Base-by-base conservation (phyloP, 1,284 basidiomycete species). In the Laetiporus sulphureus region DNA sequence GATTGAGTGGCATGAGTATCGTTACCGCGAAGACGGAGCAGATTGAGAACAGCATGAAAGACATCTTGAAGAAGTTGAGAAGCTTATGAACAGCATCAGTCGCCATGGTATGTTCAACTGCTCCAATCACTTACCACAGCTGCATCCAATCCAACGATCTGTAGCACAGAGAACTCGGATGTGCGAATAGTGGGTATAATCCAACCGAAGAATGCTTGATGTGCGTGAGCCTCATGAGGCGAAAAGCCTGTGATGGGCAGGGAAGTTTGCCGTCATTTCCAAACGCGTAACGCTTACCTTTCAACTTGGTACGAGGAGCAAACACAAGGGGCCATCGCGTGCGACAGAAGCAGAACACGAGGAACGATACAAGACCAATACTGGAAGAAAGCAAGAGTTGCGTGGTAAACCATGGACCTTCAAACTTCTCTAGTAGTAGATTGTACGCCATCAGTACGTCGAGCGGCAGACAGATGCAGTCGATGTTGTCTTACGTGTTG, bases 111-210 rank as follows among this genome's bases (percentile, higher is more conserved):
- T 8, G 8, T 33, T 7, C 31, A 32, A 15, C n/a, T n/a, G 25
- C 21, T 44, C 24, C 23, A 27, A 12, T n/a, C 13, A 64, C 73
- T 48, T 51, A 83, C 91, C 53, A 98, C 92, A 4, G 92, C 92
- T 30, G 93, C 95, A 64, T 99, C 95, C 36, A 99, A 67, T 0
- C 95, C 95, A 10, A 98, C 94, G 31, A 95, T 94, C 60, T 98
- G 94, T 0, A 98, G 71, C n/a, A 98, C 83, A 3, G 90, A 88
- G 54, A 89, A 91, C 58, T 98, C 95, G 32, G 90, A 91, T 0
- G 88, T 91, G 43, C 76, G 72, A 42, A 97, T 73, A 0, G 94
- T 98, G 1, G 95, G 95, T 49, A 92, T 61, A 49, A 98, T 89
- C 95, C 95, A 99, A 16, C 91, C 91, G 64, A 97, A 92, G 65